Percentiles rank a stretch among this genome's conserved stretches.
These are phyloP conservation scores for Phyllosticta capitalensis DNA, from an alignment of 2,329 filamentous ascomycete species.

Conservation along the genomic window DNA sequence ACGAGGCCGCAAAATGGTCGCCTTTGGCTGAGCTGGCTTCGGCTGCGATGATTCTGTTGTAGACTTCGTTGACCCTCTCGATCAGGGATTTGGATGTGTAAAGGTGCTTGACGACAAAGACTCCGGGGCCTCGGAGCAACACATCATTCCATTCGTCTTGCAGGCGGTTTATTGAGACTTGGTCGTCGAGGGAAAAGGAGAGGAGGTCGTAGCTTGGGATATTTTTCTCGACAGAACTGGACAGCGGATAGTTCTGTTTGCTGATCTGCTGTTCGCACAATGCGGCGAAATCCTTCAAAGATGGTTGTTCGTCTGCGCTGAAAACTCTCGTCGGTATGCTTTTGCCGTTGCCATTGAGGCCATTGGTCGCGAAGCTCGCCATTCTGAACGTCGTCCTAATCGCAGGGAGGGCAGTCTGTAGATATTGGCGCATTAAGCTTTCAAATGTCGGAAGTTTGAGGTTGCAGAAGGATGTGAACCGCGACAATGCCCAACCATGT, in stretches of 20 bases:
- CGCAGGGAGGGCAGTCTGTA: not conserved
- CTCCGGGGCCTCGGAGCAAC: constrained; percentile 48
- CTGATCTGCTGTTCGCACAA: constrained; percentile 35
- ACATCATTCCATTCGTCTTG: constrained; percentile 54
- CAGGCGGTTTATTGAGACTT: constrained; percentile 28
- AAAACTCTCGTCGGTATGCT: constrained; percentile 20
- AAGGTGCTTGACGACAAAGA: constrained; percentile 48
- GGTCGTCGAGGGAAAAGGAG: constrained; percentile 25
- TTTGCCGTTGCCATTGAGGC: not conserved
- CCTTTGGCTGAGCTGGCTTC: constrained; percentile 38
- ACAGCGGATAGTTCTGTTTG: constrained; percentile 38
- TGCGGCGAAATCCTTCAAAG: constrained; percentile 35
- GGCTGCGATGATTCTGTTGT: constrained; percentile 38
- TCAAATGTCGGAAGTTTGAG: not conserved
- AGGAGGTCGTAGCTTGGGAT: constrained; percentile 48
- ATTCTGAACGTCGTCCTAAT: not conserved
- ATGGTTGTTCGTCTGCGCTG: constrained; percentile 23
- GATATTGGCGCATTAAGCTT: not conserved
- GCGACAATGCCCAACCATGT: not conserved
- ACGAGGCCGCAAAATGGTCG: constrained; percentile 51
- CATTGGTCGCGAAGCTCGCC: not conserved
- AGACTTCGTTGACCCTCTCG: constrained; percentile 39
- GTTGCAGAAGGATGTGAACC: not conserved
- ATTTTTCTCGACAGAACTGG: constrained; percentile 37
- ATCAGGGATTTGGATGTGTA: constrained; percentile 37